These are phyloP conservation scores for Fulvia fulva DNA, from an alignment of 2,329 filamentous ascomycete genomes.

Conservation along the genomic window DNA sequence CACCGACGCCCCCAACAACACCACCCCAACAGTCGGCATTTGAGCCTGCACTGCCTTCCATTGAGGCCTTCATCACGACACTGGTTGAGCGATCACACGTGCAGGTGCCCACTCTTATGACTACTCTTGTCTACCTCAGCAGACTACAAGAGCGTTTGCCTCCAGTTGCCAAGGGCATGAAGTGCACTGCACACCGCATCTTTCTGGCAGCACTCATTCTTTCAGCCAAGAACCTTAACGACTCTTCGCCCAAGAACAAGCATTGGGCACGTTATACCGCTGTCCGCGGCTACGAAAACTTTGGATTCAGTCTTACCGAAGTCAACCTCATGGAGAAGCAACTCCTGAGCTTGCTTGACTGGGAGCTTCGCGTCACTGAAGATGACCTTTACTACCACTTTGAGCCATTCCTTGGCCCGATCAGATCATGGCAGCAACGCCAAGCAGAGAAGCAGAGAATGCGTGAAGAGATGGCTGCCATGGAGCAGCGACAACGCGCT, in stretches of 20 bases:
- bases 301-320: slow-evolving; percentile 90
- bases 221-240: slow-evolving; percentile 95
- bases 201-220: slow-evolving; percentile 84
- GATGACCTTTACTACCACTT: slow-evolving; percentile 84
- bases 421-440: slow-evolving; percentile 59
- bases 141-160: slow-evolving; percentile 81
- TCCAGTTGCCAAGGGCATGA: slow-evolving; percentile 90
- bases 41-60: slow-evolving; percentile 61
- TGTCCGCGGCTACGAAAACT: slow-evolving; percentile 67
- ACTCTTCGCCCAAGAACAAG: slow-evolving; percentile 99
- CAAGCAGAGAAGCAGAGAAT: slow-evolving; percentile 51
- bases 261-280: slow-evolving; percentile 95
- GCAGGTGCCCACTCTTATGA: slow-evolving; percentile 96
- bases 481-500: slow-evolving; percentile 32
- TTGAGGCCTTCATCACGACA: slow-evolving; percentile 88
- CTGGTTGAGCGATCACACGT: slow-evolving; percentile 91
- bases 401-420: slow-evolving; percentile 81
- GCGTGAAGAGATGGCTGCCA: slow-evolving; percentile 36
- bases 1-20: slow-evolving; percentile 58
- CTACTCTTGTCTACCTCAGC: slow-evolving; percentile 86
- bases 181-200: slow-evolving; percentile 95
- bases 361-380: slow-evolving; percentile 82
- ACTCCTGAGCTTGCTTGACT: slow-evolving; percentile 88
- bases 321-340: slow-evolving; percentile 99
- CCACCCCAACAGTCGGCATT: slow-evolving; percentile 50